Base-by-base conservation (phyloP, 352 stramenopile species). In the Pythium folliculosum region DNA sequence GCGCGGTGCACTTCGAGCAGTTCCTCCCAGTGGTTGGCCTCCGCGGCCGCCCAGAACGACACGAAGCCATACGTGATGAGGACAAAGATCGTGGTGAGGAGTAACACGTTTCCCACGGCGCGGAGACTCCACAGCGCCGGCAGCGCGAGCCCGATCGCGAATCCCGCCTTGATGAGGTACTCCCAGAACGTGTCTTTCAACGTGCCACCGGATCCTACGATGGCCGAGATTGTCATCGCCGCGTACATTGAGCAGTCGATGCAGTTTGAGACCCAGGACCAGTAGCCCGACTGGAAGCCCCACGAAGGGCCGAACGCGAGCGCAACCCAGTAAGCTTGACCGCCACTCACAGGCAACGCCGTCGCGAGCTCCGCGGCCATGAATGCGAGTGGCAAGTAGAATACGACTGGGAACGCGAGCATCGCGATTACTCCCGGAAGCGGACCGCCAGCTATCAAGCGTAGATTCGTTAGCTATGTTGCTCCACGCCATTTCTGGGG, bases 251-350 rank as follows among this genome's bases (percentile, higher is more conserved):
- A 81, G 50, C 80, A 90, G 67, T 91, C 77, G 72, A 95, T 75
- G 56, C 83, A 89, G 57, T 90, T 92, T 23, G 82, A 80, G 40
- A 94, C 72, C 87, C 87, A 95, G 10, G 76, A 86, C 86, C 88
- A 95, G 71, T 92, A 95, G 8, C 84, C 84, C 1, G 84, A 81
- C 44, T 91, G 86, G 44, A 95, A 88, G 3, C 86, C 88, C 75
- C 77, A 89, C 21, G 68, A 77, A 4, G 81, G 81, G 1, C 85
- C 85, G 35, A 93, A 91, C 19, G 82, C 83, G 32, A 85, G 61
- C 10, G 77, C 77, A 30, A 90, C 75, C 85, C 85, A 93, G 61
- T 90, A 90, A 37, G 81, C 81, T 38, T 90, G 76, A 44, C 81
- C 79, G 17, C 77, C 81, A 6, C 65, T 66, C 38, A 77, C 77